Evolutionary conservation across 2,329 filamentous ascomycete genomes (phyloP).

Genomic region (Fusarium bulbicola): DNA sequence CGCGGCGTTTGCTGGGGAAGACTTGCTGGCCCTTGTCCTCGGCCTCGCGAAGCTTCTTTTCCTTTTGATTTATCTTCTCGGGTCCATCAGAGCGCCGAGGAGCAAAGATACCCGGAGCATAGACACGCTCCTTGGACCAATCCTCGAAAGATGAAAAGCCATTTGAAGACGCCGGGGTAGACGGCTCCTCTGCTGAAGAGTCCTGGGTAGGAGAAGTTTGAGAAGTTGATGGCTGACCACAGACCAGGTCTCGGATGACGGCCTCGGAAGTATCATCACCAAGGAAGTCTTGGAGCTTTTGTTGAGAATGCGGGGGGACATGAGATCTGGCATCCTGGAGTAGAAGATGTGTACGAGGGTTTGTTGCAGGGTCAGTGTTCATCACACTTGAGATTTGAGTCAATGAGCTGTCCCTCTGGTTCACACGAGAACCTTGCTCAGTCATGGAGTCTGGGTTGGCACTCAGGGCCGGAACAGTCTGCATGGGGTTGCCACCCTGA

Average conservation of each 20-base stretch:
- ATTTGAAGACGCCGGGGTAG: neutral
- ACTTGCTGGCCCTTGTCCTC: neutral
- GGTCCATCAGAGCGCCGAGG: neutral
- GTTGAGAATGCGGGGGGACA: neutral
- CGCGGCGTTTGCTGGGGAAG: slow-evolving; percentile 3
- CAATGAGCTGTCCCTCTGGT: neutral
- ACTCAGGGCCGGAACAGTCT: neutral
- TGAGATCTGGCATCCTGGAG: neutral
- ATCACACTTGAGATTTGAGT: neutral
- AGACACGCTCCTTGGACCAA: neutral
- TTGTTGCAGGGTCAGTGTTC: neutral
- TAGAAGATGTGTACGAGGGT: neutral
- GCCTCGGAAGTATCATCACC: too few relatives aligned
- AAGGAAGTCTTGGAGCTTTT: neutral
- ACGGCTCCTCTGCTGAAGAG: neutral
- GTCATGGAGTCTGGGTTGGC: neutral
- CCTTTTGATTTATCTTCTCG: neutral
- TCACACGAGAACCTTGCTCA: neutral
- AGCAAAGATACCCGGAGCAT: neutral
- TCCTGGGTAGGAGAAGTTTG: neutral
- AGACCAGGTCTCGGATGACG: neutral
- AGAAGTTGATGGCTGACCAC: neutral
- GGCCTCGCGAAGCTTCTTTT: neutral
- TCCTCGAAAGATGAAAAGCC: neutral
- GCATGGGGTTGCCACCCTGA: neutral